phyloP scores from a whole-genome alignment of 371 early-diverging fungal genomes.

The Haplosporangium sp. region DNA sequence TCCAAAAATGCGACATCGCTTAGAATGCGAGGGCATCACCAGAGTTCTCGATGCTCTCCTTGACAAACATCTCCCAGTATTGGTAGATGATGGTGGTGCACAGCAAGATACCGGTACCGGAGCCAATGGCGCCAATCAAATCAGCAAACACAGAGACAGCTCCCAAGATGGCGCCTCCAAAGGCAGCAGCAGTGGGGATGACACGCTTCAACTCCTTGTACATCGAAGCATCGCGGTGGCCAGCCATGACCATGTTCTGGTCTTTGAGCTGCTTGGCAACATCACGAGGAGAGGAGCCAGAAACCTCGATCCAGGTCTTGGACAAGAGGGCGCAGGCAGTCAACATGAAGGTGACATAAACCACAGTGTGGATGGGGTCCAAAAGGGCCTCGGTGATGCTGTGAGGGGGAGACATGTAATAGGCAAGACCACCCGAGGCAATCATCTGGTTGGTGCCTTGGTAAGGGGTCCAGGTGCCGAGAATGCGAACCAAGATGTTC shows the following conservation, averaged over 20 bases:
- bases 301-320: slow-evolving; percentile 99
- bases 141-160: slow-evolving; percentile 95
- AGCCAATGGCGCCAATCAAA: slow-evolving; percentile 96
- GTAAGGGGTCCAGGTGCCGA: slow-evolving; percentile 97
- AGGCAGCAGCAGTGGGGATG: slow-evolving; percentile 96
- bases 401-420: slow-evolving; percentile 98
- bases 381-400: slow-evolving; percentile 82
- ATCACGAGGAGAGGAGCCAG: slow-evolving; percentile 96
- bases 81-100: slow-evolving; percentile 99
- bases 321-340: slow-evolving; percentile 96
- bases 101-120: slow-evolving; percentile 99
- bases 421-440: slow-evolving; percentile 96
- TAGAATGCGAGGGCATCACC: slow-evolving; percentile 55
- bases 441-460: slow-evolving; percentile 92
- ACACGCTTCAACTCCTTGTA: slow-evolving; percentile 99
- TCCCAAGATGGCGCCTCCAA: slow-evolving; percentile 98
- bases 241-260: slow-evolving; percentile 97
- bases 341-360: slow-evolving; percentile 95
- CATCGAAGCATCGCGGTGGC: slow-evolving; percentile 95
- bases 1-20: not conserved
- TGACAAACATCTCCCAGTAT: slow-evolving; percentile 98
- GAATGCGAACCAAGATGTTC: slow-evolving; percentile 91
- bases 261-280: slow-evolving; percentile 98
- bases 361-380: slow-evolving; percentile 96
- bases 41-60: slow-evolving; percentile 70